Percentiles rank a stretch among this genome's conserved stretches.
Evolutionary conservation across 768 basidiomycete species (phyloP).

Genomic region (Trametes elegans): DNA sequence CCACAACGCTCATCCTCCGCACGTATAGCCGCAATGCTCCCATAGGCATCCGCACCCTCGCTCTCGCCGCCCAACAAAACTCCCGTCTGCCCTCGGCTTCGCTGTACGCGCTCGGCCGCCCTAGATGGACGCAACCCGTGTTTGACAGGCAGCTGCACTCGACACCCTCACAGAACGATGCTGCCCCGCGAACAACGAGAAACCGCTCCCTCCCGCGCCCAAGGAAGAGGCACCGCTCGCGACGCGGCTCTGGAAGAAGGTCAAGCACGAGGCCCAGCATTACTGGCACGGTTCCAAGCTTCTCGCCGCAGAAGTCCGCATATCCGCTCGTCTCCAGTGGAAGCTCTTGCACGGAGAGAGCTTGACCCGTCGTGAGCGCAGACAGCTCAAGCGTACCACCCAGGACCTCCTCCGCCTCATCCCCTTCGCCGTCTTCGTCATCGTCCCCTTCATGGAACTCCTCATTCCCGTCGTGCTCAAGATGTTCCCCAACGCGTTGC

Average conservation of each 20-base stretch:
- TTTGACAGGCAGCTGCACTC: conserved; percentile 14
- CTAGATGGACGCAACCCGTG: conserved; percentile 3
- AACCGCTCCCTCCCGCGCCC: conserved; percentile 43
- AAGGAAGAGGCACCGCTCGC: conserved; percentile 44
- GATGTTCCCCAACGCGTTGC: conserved; percentile 98
- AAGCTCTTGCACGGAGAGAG: conserved; percentile 90
- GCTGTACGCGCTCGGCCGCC: background rate
- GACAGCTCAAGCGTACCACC: conserved; percentile 94
- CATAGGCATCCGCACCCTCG: conserved; percentile 16
- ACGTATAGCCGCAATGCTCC: conserved; percentile 29
- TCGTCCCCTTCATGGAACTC: conserved; percentile 98
- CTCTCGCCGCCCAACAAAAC: conserved; percentile 22
- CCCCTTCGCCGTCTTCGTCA: conserved; percentile 91
- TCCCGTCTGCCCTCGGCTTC: conserved; percentile 1
- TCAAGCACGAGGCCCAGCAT: conserved; percentile 94
- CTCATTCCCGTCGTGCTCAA: conserved; percentile 94
- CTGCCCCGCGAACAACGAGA: conserved; percentile 31
- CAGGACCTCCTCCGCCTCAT: conserved; percentile 90
- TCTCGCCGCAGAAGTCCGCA: conserved; percentile 90
- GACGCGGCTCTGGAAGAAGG: conserved; percentile 80
- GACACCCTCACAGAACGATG: conserved; percentile 15
- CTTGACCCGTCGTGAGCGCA: conserved; percentile 87
- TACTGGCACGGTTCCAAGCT: conserved; percentile 98
- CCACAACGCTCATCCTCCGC: conserved; percentile 43
- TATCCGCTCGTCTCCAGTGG: conserved; percentile 84